Evolutionary conservation across 306 rosid genomes (phyloP), one percentile per base, ranked within the genome.

Genomic region (Calophaca sinica): DNA sequence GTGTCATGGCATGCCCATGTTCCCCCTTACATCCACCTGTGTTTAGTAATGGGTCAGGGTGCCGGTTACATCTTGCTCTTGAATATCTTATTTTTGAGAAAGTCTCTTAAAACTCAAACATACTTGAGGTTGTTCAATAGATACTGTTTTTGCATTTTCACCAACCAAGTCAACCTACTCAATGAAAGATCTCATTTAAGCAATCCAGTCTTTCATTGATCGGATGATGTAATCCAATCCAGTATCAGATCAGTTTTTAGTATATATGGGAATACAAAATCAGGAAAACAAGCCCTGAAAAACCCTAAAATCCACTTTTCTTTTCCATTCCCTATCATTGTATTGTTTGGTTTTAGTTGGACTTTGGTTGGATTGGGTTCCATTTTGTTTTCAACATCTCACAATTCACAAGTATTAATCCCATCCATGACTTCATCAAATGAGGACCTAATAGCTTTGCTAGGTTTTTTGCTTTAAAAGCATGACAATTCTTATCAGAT

Each of bases 401-500:
- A n/a, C 42, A 54, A 53, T 49, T 48, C 15, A 48, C 15, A 4
- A 48, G 14, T 48, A 38, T 41, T 33, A 44, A 29, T 20, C 14
- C 45, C 28, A 13, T 4, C 46, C 8, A 13, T 44, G 77, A 32
- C 48, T 49, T 55, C 6, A 42, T 51, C 44, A 36, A 36, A 20
- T 0, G 26, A 51, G 29, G 62, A 45, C 41, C 15, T 38, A 60
- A n/a, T 76, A 31, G 39, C 28, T 26, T 62, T 73, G 39, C 62
- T 39, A 8, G 58, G 12, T 79, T 20, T 46, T 4, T 33, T 74
- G 11, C 65, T 2, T 62, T 4, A 53, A 36, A 59, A 46, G 74
- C 41, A 50, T 58, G 68, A 52, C 54, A 5, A 62, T 39, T 64
- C 51, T 42, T 72, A 73, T 64, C n/a, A 14, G 48, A 45, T 65